Percentiles rank a stretch among this genome's conserved stretches.
These are phyloP conservation scores for Exophiala sp. DNA, from an alignment of 2,329 filamentous ascomycete species.

Conservation along the genomic window DNA sequence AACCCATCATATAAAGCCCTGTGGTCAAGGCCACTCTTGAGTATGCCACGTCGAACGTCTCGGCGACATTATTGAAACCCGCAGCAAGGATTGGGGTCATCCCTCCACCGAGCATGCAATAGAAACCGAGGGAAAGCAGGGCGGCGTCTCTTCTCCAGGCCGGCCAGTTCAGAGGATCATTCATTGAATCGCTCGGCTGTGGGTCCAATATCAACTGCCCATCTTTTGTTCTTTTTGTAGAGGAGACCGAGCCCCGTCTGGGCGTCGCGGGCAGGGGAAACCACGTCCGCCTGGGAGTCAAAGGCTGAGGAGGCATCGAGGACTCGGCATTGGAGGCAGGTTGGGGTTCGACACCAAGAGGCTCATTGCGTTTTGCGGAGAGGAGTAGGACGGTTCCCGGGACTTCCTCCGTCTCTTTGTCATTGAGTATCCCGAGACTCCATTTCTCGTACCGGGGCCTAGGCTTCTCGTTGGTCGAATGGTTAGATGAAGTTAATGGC, in stretches of 20 bases:
- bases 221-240: conserved; percentile 71
- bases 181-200: conserved; percentile 82
- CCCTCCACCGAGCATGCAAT: conserved; percentile 87
- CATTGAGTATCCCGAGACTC: conserved; percentile 75
- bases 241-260: conserved; percentile 33
- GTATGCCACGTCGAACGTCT: conserved; percentile 59
- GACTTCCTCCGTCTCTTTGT: conserved; percentile 74
- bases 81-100: conserved; percentile 88
- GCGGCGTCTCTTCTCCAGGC: conserved; percentile 72
- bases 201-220: conserved; percentile 82
- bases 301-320: conserved; percentile 44
- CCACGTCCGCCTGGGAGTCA: conserved; percentile 32
- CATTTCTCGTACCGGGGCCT: conserved; percentile 38
- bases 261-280: conserved; percentile 35
- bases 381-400: conserved; percentile 63
- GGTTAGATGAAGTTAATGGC: conserved; percentile 1
- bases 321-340: conserved; percentile 44
- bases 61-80: conserved; percentile 75
- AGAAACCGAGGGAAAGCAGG: conserved; percentile 76
- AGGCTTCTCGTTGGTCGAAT: conserved; percentile 11
- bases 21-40: conserved; percentile 78
- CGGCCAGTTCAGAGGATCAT: conserved; percentile 92
- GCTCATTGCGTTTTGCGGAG: conserved; percentile 56
- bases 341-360: conserved; percentile 56
- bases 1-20: conserved; percentile 87